Percentiles rank a stretch among this genome's conserved stretches.
phyloP scores from a whole-genome alignment of 176 grass and related monocot species.

The Lolium rigidum region DNA sequence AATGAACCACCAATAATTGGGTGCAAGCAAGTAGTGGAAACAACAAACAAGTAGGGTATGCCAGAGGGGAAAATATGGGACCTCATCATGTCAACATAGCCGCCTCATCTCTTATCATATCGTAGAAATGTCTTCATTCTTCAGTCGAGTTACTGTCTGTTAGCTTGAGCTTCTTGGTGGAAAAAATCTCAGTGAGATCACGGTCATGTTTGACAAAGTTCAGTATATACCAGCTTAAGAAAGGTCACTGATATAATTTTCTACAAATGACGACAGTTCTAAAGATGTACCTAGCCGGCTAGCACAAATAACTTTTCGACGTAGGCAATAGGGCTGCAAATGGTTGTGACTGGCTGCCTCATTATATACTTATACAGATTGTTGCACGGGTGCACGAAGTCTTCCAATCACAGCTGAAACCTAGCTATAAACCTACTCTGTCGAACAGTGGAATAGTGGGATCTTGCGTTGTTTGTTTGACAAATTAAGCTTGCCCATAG shows the following conservation, averaged over 20 bases:
- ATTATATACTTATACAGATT: too few species aligned
- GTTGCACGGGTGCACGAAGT: slow-evolving; percentile 42
- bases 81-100: neutral
- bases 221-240: too few species aligned
- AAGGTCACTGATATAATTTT: neutral
- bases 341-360: neutral
- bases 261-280: slow-evolving; percentile 5
- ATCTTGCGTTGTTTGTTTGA: neutral
- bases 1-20: neutral
- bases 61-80: neutral
- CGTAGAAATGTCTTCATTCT: neutral
- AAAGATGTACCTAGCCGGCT: neutral
- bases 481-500: neutral
- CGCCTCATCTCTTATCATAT: neutral
- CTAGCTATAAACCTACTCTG: neutral
- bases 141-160: neutral
- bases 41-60: neutral
- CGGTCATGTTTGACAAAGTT: neutral
- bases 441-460: neutral
- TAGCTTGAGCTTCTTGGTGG: slow-evolving; percentile 19
- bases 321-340: slow-evolving; percentile 29
- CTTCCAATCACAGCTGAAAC: slow-evolving; percentile 25
- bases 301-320: slow-evolving; percentile 39
- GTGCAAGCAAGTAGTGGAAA: neutral
- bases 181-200: neutral